These are phyloP conservation scores for Backusella liffmaniae DNA, from an alignment of 192 early-diverging fungal genomes.

Conservation along the genomic window DNA sequence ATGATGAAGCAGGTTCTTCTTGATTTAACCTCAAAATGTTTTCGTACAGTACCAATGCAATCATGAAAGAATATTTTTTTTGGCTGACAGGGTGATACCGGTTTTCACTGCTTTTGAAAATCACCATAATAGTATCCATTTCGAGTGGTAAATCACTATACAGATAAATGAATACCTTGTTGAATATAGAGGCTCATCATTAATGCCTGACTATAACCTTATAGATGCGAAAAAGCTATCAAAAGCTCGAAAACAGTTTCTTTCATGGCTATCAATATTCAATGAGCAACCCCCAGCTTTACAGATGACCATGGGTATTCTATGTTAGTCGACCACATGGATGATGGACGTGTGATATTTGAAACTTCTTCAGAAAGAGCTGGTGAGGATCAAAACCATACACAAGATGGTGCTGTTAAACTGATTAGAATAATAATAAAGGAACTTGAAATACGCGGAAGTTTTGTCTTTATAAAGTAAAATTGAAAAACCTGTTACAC, in stretches of 20 bases:
- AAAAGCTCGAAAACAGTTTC: neutral
- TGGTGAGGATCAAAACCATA: neutral
- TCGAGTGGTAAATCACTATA: too few relatives aligned
- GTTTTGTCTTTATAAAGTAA: constrained; percentile 2
- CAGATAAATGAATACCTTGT: too few relatives aligned
- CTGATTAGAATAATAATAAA: neutral
- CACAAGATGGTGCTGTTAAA: neutral
- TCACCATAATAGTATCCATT: neutral
- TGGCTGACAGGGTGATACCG: neutral
- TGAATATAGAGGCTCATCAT: neutral
- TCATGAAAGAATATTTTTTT: neutral
- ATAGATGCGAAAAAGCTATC: neutral
- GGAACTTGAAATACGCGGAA: neutral
- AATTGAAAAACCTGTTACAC: neutral
- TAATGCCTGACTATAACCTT: neutral
- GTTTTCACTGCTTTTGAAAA: constrained; percentile 1
- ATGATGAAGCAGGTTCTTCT: too few relatives aligned
- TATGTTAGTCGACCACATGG: neutral
- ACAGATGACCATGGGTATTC: neutral
- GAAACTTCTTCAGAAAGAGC: neutral
- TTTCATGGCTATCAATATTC: neutral
- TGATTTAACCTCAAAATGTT: too few relatives aligned
- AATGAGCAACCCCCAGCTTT: neutral
- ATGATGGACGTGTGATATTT: constrained; percentile 4
- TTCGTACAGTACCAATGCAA: neutral